Conservation (phyloP, 2,329 filamentous ascomycete genomes). For the Curvularia lunata region DNA sequence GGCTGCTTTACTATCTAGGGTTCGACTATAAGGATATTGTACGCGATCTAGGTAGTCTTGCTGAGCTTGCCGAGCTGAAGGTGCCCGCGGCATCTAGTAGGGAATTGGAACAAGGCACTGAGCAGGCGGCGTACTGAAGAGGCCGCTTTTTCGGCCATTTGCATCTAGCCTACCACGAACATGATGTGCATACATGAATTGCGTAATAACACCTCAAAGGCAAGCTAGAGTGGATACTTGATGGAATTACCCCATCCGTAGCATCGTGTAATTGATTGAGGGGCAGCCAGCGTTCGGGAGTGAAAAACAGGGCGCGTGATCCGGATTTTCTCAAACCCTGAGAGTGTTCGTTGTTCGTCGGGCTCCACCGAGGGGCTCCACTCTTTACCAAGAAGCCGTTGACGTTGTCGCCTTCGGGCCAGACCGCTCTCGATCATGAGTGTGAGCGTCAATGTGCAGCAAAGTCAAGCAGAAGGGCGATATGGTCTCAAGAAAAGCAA, state of each 20-base stretch:
- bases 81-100: constrained; percentile 25
- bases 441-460: constrained; percentile 20
- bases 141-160: constrained; percentile 26
- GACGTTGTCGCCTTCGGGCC: constrained; percentile 8
- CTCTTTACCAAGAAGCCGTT: constrained; percentile 12
- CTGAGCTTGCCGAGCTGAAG: constrained; percentile 41
- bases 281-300: constrained; percentile 5
- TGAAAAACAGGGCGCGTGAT: constrained; percentile 9
- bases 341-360: constrained; percentile 19
- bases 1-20: constrained; percentile 40
- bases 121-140: constrained; percentile 14
- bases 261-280: not conserved
- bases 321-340: constrained; percentile 21
- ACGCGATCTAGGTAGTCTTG: constrained; percentile 41
- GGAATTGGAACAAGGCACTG: constrained; percentile 15
- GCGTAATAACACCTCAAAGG: constrained; percentile 20
- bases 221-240: constrained; percentile 1
- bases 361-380: constrained; percentile 24
- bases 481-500: constrained; percentile 9
- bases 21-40: constrained; percentile 43
- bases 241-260: not conserved
- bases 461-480: constrained; percentile 1
- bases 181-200: constrained; percentile 23
- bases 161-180: constrained; percentile 23
- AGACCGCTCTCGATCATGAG: constrained; percentile 13